Conservation (phyloP, 768 basidiomycete genomes). For the Kondoa malvinella region DNA sequence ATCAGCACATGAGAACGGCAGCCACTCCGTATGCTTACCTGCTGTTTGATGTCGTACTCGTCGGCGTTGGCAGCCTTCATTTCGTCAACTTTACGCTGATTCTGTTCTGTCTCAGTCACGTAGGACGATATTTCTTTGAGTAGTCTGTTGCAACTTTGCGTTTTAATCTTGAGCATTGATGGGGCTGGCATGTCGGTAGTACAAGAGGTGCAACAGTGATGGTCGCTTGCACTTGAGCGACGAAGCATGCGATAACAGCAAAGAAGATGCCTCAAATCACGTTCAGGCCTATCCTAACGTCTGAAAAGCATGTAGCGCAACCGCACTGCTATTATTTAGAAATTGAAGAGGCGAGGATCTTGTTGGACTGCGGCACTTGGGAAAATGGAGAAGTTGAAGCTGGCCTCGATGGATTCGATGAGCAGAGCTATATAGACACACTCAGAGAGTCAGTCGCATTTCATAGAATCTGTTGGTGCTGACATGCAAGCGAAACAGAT, state of each 20-base stretch:
- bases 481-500: slow-evolving; percentile 35
- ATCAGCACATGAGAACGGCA: no score
- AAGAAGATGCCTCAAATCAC: neutral
- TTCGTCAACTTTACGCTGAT: neutral
- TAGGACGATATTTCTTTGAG: neutral
- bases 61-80: neutral
- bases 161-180: neutral
- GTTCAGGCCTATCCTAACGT: slow-evolving; percentile 41
- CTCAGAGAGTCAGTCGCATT: slow-evolving; percentile 29
- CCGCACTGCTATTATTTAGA: slow-evolving; percentile 56
- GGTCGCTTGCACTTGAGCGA: neutral
- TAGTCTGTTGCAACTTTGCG: neutral
- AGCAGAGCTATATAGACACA: slow-evolving; percentile 29
- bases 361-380: slow-evolving; percentile 86
- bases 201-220: neutral
- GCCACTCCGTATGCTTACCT: neutral
- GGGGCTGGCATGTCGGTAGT: neutral
- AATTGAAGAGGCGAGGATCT: slow-evolving; percentile 79
- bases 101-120: neutral
- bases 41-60: neutral
- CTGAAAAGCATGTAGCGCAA: neutral
- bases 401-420: slow-evolving; percentile 36
- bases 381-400: slow-evolving; percentile 48
- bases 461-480: neutral
- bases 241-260: neutral